Base-by-base conservation (phyloP, 139 green algal genomes). In the Marvania coccoides region DNA sequence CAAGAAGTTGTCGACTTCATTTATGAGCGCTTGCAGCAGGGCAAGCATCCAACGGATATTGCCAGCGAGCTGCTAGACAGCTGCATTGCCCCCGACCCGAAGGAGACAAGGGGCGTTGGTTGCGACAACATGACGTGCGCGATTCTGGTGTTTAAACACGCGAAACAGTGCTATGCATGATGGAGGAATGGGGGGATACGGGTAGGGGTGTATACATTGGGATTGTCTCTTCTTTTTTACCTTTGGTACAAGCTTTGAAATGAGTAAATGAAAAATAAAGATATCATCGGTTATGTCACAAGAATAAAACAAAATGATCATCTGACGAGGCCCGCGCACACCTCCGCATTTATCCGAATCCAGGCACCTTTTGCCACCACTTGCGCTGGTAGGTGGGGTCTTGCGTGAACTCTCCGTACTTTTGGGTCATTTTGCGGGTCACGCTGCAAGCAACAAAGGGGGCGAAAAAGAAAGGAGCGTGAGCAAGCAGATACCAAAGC, bases 71-170 rank as follows among this genome's bases (percentile, higher is more conserved):
- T 98, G 59, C 76, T 97, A 47, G 87, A 98, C 63, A 68, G 70
- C 1, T 98, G 93, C 77, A 66, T 98, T 24, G 87, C 90, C 13
- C 68, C 67, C 36, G 86, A 95, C 75, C 89, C 90, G 3, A 86
- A 87, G 63, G 80, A 90, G 53, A 85, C 85, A 0, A 80, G 81
- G 51, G 91, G 90, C 37, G 77, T 95, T 14, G 92, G 92, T 31
- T 98, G 92, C 65, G 93, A 98, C 81, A 98, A 98, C 70, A 92
- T 95, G 83, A 91, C 76, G 3, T 73, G 69, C 6, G 69, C 75
- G 26, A 75, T 93, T 8, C 69, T 90, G 15, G 14, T 71, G 35
- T 70, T 89, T 24, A 58, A 54, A 29, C n/a, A 53, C 26, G 24
- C 47, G 31, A n/a, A n/a, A n/a, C n/a, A n/a, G n/a, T n/a, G n/a